phyloP scores from a whole-genome alignment of 495 filamentous ascomycete species.

The Penicillium coffeae region DNA sequence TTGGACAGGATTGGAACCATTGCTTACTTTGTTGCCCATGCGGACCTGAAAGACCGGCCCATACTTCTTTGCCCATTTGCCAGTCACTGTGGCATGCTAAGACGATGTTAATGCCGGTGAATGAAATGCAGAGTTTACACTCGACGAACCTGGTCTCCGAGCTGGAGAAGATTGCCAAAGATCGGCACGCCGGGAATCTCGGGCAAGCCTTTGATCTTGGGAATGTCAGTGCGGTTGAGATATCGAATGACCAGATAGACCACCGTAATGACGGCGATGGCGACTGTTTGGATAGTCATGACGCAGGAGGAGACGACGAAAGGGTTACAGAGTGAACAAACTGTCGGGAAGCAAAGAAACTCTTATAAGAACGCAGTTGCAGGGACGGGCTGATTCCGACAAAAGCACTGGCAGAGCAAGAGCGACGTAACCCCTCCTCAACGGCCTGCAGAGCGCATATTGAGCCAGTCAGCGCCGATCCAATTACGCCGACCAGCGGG shows the following conservation, averaged over 20 bases:
- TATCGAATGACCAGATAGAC: constrained; percentile 52
- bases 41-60: constrained; percentile 66
- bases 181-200: constrained; percentile 61
- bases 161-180: constrained; percentile 59
- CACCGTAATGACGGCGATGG: constrained; percentile 37
- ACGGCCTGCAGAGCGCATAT: too few relatives aligned
- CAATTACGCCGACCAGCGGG: too few relatives aligned
- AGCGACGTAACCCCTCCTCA: too few relatives aligned
- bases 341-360: too few relatives aligned
- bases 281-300: constrained; percentile 45
- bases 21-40: constrained; percentile 57
- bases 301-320: background rate
- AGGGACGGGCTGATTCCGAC: too few relatives aligned
- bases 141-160: constrained; percentile 38
- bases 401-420: too few relatives aligned
- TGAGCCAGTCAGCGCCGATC: too few relatives aligned
- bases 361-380: too few relatives aligned
- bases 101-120: background rate
- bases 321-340: background rate
- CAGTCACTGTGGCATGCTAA: constrained; percentile 49
- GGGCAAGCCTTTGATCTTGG: constrained; percentile 61
- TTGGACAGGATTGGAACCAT: background rate
- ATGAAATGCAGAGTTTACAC: background rate
- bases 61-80: constrained; percentile 56
- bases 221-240: constrained; percentile 54